Percentiles rank a stretch among this genome's conserved stretches.
Evolutionary conservation across 2,329 filamentous ascomycete species (phyloP).

Genomic region (Nemania abortiva): DNA sequence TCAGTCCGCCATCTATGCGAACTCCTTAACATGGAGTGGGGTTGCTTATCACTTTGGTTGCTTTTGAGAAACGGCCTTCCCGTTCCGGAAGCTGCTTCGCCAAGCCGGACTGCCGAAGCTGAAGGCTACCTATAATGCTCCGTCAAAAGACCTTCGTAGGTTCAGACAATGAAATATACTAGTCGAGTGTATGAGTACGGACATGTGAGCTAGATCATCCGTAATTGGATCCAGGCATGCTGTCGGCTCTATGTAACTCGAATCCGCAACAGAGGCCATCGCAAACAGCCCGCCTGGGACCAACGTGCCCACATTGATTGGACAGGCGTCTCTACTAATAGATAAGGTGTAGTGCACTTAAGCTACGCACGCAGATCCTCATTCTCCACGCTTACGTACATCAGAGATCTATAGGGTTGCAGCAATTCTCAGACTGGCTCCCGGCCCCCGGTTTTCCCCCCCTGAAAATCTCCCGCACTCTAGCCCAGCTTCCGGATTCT

Average conservation of each 20-base stretch:
- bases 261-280: background rate
- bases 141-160: background rate
- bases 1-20: background rate
- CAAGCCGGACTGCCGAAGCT: slow-evolving; percentile 29
- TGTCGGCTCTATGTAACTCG: background rate
- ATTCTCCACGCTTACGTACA: slow-evolving; percentile 5
- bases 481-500: slow-evolving; percentile 35
- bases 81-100: slow-evolving; percentile 31
- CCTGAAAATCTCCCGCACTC: slow-evolving; percentile 2
- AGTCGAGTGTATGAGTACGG: no score
- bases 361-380: background rate
- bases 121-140: background rate
- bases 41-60: slow-evolving; percentile 13
- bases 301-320: slow-evolving; percentile 47
- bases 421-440: background rate
- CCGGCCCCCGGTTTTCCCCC: slow-evolving; percentile 10
- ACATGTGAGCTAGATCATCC: background rate
- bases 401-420: background rate
- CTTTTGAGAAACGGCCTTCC: slow-evolving; percentile 24
- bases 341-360: slow-evolving; percentile 37
- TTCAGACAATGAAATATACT: no score
- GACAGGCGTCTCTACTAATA: slow-evolving; percentile 33
- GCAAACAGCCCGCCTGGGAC: background rate
- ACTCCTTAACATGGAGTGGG: background rate
- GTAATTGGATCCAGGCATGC: background rate